Percentiles rank a stretch among this genome's conserved stretches.
phyloP scores from a whole-genome alignment of 2,329 filamentous ascomycete species.

The Trichoderma sp. region DNA sequence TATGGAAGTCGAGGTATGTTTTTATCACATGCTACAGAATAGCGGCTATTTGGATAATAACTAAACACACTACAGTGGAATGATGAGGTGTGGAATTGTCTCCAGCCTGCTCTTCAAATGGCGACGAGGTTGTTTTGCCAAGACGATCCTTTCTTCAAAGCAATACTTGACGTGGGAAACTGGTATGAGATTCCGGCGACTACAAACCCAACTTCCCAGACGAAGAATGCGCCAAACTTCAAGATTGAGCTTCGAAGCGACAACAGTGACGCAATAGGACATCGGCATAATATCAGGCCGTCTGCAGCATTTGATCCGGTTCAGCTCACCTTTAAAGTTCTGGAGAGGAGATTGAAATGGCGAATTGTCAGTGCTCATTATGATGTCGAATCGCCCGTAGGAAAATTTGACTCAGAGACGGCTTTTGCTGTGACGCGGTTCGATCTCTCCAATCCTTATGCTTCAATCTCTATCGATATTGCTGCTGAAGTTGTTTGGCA shows the following conservation, averaged over 20 bases:
- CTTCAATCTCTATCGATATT: slow-evolving; percentile 9
- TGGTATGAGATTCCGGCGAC: slow-evolving; percentile 20
- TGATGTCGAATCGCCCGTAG: not conserved
- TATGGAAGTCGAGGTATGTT: not conserved
- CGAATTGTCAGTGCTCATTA: slow-evolving; percentile 7
- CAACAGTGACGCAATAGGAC: not conserved
- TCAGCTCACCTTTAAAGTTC: not conserved
- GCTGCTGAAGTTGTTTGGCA: slow-evolving; percentile 27
- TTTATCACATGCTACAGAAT: not conserved
- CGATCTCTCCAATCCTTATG: not conserved
- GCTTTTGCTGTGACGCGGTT: not conserved
- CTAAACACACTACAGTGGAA: slow-evolving; percentile 17
- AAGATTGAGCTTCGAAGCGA: not conserved
- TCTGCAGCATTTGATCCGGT: not conserved
- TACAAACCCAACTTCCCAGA: slow-evolving; percentile 14
- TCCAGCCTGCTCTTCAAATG: slow-evolving; percentile 31
- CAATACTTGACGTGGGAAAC: slow-evolving; percentile 28
- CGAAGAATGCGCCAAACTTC: not conserved
- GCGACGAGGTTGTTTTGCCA: slow-evolving; percentile 25
- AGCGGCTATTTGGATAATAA: no score
- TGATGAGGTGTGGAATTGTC: slow-evolving; percentile 30
- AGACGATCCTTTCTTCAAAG: slow-evolving; percentile 24
- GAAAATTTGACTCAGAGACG: not conserved
- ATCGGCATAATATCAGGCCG: not conserved
- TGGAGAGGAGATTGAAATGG: not conserved